A percentile compares a stretch with the other conserved stretches of the same genome.
Evolutionary conservation across 2,329 filamentous ascomycete genomes (phyloP).

Genomic region (Penicillium sclerotiorum): DNA sequence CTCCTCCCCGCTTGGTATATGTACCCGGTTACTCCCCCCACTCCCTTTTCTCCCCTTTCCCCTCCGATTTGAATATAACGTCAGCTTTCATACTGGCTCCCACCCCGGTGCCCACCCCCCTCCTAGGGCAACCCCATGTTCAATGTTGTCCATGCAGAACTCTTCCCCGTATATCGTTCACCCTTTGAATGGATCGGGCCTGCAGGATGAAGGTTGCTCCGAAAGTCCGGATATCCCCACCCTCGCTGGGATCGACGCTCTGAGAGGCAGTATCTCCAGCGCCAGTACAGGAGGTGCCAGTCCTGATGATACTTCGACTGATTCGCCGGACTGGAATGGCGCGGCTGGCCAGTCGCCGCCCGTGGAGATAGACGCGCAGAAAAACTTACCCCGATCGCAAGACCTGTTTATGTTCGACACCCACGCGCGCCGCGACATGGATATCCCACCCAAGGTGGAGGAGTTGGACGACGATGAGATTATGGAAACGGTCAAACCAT

Average conservation of each 20-base stretch:
- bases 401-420: constrained; percentile 14
- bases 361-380: constrained; percentile 25
- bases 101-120: constrained; percentile 6
- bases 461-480: constrained; percentile 50
- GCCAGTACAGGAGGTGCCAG: constrained; percentile 34
- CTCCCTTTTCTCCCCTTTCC: constrained; percentile 6
- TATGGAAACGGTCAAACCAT: constrained; percentile 34
- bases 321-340: constrained; percentile 33
- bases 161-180: constrained; percentile 23
- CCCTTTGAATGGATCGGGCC: constrained; percentile 24
- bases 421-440: constrained; percentile 18
- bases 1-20: constrained; percentile 1
- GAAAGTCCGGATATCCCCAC: constrained; percentile 28
- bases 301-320: constrained; percentile 38
- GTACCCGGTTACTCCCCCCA: background rate
- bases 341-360: constrained; percentile 23
- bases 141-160: background rate
- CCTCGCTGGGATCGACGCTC: constrained; percentile 30
- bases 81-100: constrained; percentile 8
- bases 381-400: constrained; percentile 26
- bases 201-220: constrained; percentile 26
- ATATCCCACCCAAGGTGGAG: constrained; percentile 57
- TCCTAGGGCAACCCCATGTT: background rate
- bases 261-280: constrained; percentile 29
- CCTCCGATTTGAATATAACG: constrained; percentile 11